These are phyloP conservation scores for Ceratobasidium sp. DNA, from an alignment of 1,284 basidiomycete genomes.

Conservation along the genomic window DNA sequence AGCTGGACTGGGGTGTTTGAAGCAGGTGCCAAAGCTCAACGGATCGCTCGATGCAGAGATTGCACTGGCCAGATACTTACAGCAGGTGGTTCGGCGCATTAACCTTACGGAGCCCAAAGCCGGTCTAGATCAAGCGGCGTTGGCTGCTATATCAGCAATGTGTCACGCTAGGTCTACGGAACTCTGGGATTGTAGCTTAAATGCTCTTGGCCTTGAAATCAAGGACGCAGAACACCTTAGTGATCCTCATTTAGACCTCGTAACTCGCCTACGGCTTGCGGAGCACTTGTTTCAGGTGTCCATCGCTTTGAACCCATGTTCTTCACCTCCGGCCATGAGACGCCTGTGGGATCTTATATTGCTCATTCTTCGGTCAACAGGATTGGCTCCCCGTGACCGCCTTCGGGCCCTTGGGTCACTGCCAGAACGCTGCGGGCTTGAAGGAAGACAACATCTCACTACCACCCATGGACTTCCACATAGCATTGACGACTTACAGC, in stretches of 20 bases:
- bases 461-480: background rate
- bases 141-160: background rate
- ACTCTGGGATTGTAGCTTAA: slow-evolving; percentile 8
- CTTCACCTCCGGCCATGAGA: background rate
- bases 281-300: background rate
- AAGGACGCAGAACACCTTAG: background rate
- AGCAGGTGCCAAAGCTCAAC: background rate
- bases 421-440: background rate
- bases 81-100: background rate
- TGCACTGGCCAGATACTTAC: background rate
- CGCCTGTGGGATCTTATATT: background rate
- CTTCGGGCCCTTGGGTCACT: background rate
- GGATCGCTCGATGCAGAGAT: background rate
- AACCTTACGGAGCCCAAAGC: background rate
- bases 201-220: background rate
- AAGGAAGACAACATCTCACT: background rate
- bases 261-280: background rate
- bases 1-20: background rate
- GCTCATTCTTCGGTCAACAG: background rate
- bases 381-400: background rate
- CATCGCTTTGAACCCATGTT: background rate
- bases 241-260: background rate
- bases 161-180: slow-evolving; percentile 2
- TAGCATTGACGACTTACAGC: slow-evolving; percentile 12
- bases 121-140: background rate